Evolutionary conservation across 1,284 basidiomycete genomes (phyloP).

Genomic region (Cutaneotrichosporon sp.): DNA sequence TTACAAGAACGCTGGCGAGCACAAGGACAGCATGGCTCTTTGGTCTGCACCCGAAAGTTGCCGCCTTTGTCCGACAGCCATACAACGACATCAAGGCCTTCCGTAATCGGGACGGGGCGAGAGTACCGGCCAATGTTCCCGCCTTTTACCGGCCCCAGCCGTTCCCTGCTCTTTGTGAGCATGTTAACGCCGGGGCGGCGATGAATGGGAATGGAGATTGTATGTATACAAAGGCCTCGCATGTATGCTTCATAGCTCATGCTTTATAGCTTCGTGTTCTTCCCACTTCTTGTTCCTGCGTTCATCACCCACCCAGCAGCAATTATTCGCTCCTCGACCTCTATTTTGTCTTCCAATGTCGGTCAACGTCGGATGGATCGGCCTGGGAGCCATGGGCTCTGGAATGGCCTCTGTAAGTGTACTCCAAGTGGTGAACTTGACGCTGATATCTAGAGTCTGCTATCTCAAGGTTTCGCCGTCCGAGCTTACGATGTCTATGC

Average conservation of each 20-base stretch:
- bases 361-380: conserved; percentile 35
- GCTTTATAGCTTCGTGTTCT: too few species aligned
- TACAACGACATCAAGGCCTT: not conserved
- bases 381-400: conserved; percentile 42
- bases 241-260: too few species aligned
- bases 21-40: too few species aligned
- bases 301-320: too few species aligned
- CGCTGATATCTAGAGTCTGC: conserved; percentile 22
- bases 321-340: too few species aligned
- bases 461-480: conserved; percentile 30
- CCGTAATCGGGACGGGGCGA: not conserved
- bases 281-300: too few species aligned
- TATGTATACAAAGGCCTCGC: not conserved
- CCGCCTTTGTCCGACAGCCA: too few species aligned
- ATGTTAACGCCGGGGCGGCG: not conserved
- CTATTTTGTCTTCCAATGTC: not conserved
- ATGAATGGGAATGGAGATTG: not conserved
- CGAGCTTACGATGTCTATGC: conserved; percentile 40
- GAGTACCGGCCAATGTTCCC: not conserved
- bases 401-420: conserved; percentile 36
- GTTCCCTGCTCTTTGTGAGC: not conserved
- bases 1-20: too few species aligned
- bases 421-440: too few species aligned
- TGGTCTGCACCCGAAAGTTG: too few species aligned
- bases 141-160: not conserved